Base-by-base conservation (phyloP, 805 yeast species). In the Wickerhamiella nectarea region DNA sequence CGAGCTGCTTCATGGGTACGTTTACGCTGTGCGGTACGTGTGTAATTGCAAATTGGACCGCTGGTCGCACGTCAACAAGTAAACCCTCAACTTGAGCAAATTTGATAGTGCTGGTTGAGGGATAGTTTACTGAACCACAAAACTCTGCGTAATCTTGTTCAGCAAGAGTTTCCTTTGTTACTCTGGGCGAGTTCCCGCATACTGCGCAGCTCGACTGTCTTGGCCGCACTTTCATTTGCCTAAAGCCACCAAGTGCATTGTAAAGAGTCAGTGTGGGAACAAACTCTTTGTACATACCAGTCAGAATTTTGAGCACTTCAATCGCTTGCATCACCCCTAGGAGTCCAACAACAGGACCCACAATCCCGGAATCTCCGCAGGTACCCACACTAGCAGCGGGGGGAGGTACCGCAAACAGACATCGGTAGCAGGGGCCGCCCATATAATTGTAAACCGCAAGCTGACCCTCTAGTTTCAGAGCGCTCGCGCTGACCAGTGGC, bases 331-430 rank as follows among this genome's bases (percentile, higher is more conserved):
- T 69, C 0, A 76, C 68, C 8, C 98, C 99, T 57, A 89, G 75
- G 1, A 85, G 53, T 0, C 98, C 99, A 44, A 91, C 93, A n/a
- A 87, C 91, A 0, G 97, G 94, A 0, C 98, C 98, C 20, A 91
- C 60, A 0, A 89, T 93, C 4, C 96, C 96, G 2, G 94, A 94
- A 60, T 86, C 97, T 11, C 82, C 74, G 54, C 99, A 91, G 0
- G 93, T 72, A 0, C 85, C 73, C 1, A 87, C 85, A 1, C 81
- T 68, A 46, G 75, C 78, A 1, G 95, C 82, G 1, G 87, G 76
- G 0, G 98, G 96, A 0, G 97, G 95, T 6, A 65, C 65, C 0
- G 98, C 97, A 52, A 82, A 84, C 61, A 87, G 76, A 57, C 99
- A 91, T 48, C 99, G 66, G 57, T 91, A 91, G 58, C 99, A 91